phyloP scores from a whole-genome alignment of 2,329 filamentous ascomycete genomes.

The Davidsoniella virescens region DNA sequence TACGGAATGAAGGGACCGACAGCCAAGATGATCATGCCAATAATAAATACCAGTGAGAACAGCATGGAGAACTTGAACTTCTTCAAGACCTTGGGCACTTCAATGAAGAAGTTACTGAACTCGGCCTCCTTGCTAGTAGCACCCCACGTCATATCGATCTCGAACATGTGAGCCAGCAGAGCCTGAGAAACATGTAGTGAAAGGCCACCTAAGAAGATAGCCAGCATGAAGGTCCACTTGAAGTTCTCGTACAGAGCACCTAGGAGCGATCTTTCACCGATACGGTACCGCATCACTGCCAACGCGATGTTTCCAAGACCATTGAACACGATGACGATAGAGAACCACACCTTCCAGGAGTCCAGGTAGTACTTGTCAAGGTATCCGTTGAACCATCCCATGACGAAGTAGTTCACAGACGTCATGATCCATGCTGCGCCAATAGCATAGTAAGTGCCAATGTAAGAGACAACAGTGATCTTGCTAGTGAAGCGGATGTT shows the following conservation, averaged over 20 bases:
- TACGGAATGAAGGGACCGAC: conserved; percentile 47
- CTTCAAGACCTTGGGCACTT: conserved; percentile 62
- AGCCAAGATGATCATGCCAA: conserved; percentile 48
- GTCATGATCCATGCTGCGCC: conserved; percentile 62
- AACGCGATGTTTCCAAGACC: conserved; percentile 57
- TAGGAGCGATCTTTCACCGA: conserved; percentile 45
- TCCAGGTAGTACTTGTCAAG: conserved; percentile 70
- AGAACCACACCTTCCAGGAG: conserved; percentile 66
- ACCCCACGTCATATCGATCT: conserved; percentile 75
- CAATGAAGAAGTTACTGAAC: conserved; percentile 70
- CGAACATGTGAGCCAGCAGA: conserved; percentile 66
- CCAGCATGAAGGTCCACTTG: conserved; percentile 58
- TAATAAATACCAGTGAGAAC: conserved; percentile 41
- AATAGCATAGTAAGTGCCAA: conserved; percentile 68
- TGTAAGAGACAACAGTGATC: conserved; percentile 60
- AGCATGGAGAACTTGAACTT: conserved; percentile 62
- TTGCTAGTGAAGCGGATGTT: conserved; percentile 62
- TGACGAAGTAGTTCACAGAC: conserved; percentile 56
- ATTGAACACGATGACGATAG: conserved; percentile 64
- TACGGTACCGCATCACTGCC: conserved; percentile 56
- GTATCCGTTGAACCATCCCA: conserved; percentile 58
- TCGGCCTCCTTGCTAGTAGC: conserved; percentile 71
- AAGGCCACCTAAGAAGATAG: conserved; percentile 69
- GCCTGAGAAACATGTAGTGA: conserved; percentile 70
- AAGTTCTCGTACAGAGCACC: conserved; percentile 45